Evolutionary conservation across 2,329 filamentous ascomycete genomes (phyloP).

Genomic region (Pezicula carpinea): DNA sequence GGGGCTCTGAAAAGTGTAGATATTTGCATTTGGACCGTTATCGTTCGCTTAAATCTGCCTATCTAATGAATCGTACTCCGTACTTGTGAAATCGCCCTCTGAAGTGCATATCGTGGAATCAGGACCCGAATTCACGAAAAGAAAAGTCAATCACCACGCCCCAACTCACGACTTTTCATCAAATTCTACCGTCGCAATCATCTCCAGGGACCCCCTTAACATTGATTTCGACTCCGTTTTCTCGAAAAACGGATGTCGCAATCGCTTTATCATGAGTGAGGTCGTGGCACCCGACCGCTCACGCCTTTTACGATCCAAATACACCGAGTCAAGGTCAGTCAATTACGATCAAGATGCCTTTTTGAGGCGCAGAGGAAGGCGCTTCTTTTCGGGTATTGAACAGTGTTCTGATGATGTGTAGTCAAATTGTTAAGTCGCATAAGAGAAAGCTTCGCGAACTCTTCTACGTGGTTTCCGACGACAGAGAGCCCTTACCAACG

Average conservation of each 20-base stretch:
- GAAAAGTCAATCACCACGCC: conserved; percentile 20
- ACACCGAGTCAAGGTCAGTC: conserved; percentile 56
- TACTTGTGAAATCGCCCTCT: too few species aligned
- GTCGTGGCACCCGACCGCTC: conserved; percentile 61
- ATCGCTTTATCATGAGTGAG: conserved; percentile 66
- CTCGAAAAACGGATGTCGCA: conserved; percentile 64
- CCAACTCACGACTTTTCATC: conserved; percentile 24
- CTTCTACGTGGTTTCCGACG: conserved; percentile 74
- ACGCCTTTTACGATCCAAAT: conserved; percentile 62
- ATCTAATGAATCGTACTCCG: too few species aligned
- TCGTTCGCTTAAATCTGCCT: too few species aligned
- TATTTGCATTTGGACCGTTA: too few species aligned
- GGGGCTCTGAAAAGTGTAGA: too few species aligned
- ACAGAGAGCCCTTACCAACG: conserved; percentile 54
- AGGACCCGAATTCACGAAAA: not conserved
- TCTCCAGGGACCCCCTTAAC: conserved; percentile 32
- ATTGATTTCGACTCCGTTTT: conserved; percentile 50
- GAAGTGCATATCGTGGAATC: not conserved
- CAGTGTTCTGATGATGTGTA: conserved; percentile 33
- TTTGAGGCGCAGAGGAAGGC: conserved; percentile 18
- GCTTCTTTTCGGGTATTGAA: conserved; percentile 19
- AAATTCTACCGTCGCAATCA: conserved; percentile 15
- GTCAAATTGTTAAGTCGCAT: conserved; percentile 73
- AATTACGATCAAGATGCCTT: conserved; percentile 9
- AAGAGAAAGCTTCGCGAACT: conserved; percentile 90